Evolutionary conservation across 179 eudicot genomes (phyloP).

Genomic region (Sideroxylon spinosum): DNA sequence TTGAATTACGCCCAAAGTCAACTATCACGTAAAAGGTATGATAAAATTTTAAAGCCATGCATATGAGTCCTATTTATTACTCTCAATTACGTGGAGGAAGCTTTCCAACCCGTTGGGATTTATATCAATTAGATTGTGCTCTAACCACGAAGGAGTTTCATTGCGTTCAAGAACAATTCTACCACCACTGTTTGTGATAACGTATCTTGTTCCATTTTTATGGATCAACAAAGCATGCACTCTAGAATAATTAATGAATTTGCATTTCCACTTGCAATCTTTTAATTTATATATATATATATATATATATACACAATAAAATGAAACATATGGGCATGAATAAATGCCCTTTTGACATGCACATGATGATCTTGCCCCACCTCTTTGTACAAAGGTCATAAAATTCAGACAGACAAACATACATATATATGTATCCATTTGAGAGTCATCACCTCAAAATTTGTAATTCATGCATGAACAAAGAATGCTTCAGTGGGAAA

Average conservation of each 20-base stretch:
- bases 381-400: conserved; percentile 24
- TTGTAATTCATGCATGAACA: conserved; percentile 11
- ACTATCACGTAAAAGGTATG: no score
- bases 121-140: no score
- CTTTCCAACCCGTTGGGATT: no score
- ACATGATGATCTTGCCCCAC: conserved; percentile 51
- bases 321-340: conserved; percentile 10
- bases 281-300: neutral
- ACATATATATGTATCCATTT: conserved; percentile 25
- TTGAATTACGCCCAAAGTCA: no score
- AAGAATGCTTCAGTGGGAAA: neutral
- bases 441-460: conserved; percentile 16
- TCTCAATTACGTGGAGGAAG: no score
- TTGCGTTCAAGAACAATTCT: no score
- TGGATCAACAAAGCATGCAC: neutral
- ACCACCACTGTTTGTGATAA: no score
- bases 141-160: no score
- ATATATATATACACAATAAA: no score
- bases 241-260: neutral
- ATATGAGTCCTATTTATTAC: no score
- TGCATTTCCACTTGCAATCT: neutral
- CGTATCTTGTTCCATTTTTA: no score
- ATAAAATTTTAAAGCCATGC: no score
- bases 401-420: neutral
- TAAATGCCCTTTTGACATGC: conserved; percentile 37